Evolutionary conservation across 192 early-diverging fungal species (phyloP).

Genomic region (Backusella australiensis): DNA sequence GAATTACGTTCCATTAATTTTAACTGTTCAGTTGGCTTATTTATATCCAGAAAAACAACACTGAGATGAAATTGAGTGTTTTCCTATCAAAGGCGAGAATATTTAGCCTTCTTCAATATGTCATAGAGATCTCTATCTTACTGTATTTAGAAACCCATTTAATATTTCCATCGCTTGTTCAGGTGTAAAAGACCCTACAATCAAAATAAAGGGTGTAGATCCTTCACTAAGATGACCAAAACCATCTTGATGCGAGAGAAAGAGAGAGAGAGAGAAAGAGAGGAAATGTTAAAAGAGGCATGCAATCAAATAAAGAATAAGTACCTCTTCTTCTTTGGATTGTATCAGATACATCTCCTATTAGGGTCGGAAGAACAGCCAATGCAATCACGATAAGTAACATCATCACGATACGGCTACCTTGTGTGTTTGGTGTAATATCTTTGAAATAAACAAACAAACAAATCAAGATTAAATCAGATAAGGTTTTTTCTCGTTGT

Average conservation of each 20-base stretch:
- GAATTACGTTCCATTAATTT: constrained; percentile 36
- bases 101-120: no score
- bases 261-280: no score
- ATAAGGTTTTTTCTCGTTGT: neutral
- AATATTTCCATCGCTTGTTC: constrained; percentile 41
- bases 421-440: constrained; percentile 52
- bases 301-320: neutral
- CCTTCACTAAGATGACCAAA: constrained; percentile 16
- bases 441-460: constrained; percentile 33
- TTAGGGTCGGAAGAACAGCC: constrained; percentile 53
- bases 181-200: constrained; percentile 41
- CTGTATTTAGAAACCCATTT: constrained; percentile 42
- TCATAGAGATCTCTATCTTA: neutral
- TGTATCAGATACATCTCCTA: constrained; percentile 41
- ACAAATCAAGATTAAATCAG: neutral
- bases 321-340: constrained; percentile 26
- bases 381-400: constrained; percentile 55
- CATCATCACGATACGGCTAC: constrained; percentile 53
- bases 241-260: neutral
- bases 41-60: constrained; percentile 43
- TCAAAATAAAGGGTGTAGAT: constrained; percentile 35
- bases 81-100: neutral
- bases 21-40: constrained; percentile 41
- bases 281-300: neutral
- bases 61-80: constrained; percentile 27